Evolutionary conservation across 108 stramenopile genomes (phyloP), one percentile per base, ranked within the genome.

Genomic region (Pseudonitzschia multistriata): DNA sequence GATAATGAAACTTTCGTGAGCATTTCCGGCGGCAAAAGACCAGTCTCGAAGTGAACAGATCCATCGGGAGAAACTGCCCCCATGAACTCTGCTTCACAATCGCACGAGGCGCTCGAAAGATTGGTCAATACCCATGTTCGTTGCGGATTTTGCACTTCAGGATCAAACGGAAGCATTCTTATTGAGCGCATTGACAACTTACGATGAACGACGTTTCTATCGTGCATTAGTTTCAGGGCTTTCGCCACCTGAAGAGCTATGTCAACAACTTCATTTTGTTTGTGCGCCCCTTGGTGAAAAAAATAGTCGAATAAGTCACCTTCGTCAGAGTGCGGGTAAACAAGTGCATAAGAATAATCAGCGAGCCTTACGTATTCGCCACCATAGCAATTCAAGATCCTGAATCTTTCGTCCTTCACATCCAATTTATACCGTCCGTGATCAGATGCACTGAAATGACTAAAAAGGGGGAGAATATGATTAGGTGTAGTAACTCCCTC

Each of bases 341-440:
- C 86, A 17, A 92, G 62, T n/a, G 86, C 90, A 63, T 75, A 83
- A 15, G 75, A 75, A 57, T 74, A 83, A 49, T 76, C 76, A 11
- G 78, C 49, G 21, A 90, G 64, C 10, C 47, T 25, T 29, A 83
- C 64, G 5, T 63, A 48, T 15, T 74, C 74, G 19, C 76, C 73
- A 24, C 67, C 68, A 47, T 62, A 57, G 29, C 77, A 65, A 10
- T 62, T 30, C 27, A 85, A 52, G 15, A 35, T 73, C 21, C 56
- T 62, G 53, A 85, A 85, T 33, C 85, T 60, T 24, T 79, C 79
- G 63, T 80, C 79, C n/a, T 69, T 68, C 5, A 70, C 60, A 49
- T 85, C 80, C 37, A 55, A 55, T 30, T 50, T 61, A 64, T 87
- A 85, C n/a, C 63, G 52, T 59, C 81, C 47, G 34, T 81, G 80